A percentile compares a stretch with the other conserved stretches of the same genome.
Evolutionary conservation across 768 basidiomycete species (phyloP).

Genomic region (Tephrocybe rancida): DNA sequence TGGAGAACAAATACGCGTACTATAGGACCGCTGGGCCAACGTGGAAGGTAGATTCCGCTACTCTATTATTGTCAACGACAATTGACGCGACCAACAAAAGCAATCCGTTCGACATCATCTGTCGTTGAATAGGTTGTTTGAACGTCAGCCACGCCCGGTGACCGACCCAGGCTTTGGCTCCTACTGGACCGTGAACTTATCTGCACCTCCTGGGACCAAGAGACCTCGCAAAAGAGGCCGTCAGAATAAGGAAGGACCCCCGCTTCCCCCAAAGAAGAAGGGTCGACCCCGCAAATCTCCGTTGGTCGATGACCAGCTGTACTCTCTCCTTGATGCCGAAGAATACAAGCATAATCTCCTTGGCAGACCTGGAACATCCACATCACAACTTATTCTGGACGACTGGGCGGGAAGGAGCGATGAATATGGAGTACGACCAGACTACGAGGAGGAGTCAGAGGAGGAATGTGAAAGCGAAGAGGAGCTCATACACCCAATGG

Average conservation of each 20-base stretch:
- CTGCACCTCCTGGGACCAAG: slow-evolving; percentile 86
- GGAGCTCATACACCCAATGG: slow-evolving; percentile 50
- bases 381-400: neutral
- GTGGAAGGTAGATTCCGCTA: slow-evolving; percentile 66
- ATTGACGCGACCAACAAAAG: slow-evolving; percentile 36
- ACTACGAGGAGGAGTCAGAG: slow-evolving; percentile 26
- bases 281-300: slow-evolving; percentile 40
- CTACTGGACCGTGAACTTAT: slow-evolving; percentile 88
- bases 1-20: slow-evolving; percentile 85
- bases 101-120: slow-evolving; percentile 89
- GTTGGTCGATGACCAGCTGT: slow-evolving; percentile 6
- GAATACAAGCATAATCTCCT: slow-evolving; percentile 16
- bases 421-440: slow-evolving; percentile 12
- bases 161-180: slow-evolving; percentile 88
- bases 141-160: slow-evolving; percentile 78
- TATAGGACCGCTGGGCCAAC: slow-evolving; percentile 81
- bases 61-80: slow-evolving; percentile 5
- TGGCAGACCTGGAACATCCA: neutral
- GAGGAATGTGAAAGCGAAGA: slow-evolving; percentile 74
- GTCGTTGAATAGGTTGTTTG: slow-evolving; percentile 80
- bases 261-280: slow-evolving; percentile 35
- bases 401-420: neutral
- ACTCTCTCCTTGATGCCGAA: slow-evolving; percentile 20
- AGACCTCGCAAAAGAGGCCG: slow-evolving; percentile 81
- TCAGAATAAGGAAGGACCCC: slow-evolving; percentile 44